These are phyloP conservation scores for Alternaria tenuissima DNA, from an alignment of 2,329 filamentous ascomycete species.

Conservation along the genomic window DNA sequence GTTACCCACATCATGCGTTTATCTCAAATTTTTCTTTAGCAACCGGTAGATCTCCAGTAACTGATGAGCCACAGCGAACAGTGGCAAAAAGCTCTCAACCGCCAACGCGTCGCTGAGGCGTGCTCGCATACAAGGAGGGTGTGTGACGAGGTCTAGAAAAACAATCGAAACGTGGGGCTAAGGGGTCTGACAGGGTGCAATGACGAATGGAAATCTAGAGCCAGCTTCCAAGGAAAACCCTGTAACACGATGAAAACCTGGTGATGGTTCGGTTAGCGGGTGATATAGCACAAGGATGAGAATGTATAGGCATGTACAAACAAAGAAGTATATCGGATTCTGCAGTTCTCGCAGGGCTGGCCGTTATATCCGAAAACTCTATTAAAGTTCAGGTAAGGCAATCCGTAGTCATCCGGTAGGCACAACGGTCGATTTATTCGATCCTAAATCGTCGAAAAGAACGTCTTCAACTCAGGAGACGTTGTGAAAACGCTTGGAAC, in stretches of 20 bases:
- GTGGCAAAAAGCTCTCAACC: slow-evolving; percentile 32
- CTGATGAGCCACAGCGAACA: slow-evolving; percentile 5
- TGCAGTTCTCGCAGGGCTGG: not conserved
- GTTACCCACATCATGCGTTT: slow-evolving; percentile 2
- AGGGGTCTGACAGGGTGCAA: slow-evolving; percentile 17
- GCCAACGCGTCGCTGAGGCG: slow-evolving; percentile 30
- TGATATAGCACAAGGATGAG: slow-evolving; percentile 40
- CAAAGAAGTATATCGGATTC: not conserved
- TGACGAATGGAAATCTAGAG: slow-evolving; percentile 27
- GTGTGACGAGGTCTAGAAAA: slow-evolving; percentile 25
- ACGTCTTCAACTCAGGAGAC: slow-evolving; percentile 2
- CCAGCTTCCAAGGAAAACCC: slow-evolving; percentile 15
- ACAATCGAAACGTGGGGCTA: slow-evolving; percentile 19
- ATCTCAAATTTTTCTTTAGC: slow-evolving; percentile 20
- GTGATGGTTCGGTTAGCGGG: slow-evolving; percentile 22
- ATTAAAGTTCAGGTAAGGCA: not conserved
- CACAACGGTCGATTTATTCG: not conserved
- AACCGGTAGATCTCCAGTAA: slow-evolving; percentile 7
- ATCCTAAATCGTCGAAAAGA: not conserved
- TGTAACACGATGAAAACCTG: slow-evolving; percentile 15
- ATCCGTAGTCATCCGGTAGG: slow-evolving; percentile 3
- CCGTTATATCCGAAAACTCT: not conserved
- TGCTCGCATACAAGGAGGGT: slow-evolving; percentile 33
- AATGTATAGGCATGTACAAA: slow-evolving; percentile 18
- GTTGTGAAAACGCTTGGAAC: slow-evolving; percentile 11